phyloP scores from a whole-genome alignment of 495 filamentous ascomycete genomes.

The Tuber aestivum region DNA sequence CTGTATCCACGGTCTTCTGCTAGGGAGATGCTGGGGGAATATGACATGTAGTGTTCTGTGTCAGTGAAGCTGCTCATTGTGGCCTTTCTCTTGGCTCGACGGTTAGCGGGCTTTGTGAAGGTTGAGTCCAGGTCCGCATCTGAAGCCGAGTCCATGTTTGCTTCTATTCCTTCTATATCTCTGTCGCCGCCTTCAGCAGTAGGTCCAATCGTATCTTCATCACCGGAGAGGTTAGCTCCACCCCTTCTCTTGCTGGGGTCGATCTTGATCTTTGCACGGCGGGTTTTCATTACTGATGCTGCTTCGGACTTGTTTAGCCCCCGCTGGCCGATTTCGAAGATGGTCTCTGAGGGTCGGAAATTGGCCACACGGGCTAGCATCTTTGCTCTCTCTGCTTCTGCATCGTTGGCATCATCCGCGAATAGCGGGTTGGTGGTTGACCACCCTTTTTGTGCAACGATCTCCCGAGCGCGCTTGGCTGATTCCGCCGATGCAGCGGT shows the following conservation, averaged over 20 bases:
- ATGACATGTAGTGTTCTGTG: conserved; percentile 91
- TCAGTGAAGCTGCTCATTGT: conserved; percentile 60
- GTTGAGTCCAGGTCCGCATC: conserved; percentile 77
- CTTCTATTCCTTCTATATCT: conserved; percentile 46
- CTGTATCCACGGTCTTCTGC: conserved; percentile 88
- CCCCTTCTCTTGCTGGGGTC: conserved; percentile 40
- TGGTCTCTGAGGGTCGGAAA: conserved; percentile 82
- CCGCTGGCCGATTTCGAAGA: conserved; percentile 82
- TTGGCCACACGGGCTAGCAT: conserved; percentile 81
- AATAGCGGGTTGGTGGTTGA: conserved; percentile 69
- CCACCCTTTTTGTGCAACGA: conserved; percentile 63
- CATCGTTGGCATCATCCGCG: conserved; percentile 55
- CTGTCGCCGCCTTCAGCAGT: conserved; percentile 45
- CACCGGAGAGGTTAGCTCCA: conserved; percentile 43
- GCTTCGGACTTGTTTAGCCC: conserved; percentile 61
- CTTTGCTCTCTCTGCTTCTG: conserved; percentile 65
- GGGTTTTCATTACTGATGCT: conserved; percentile 69
- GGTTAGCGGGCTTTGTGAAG: conserved; percentile 49
- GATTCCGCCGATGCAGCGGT: conserved; percentile 83
- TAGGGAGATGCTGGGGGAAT: conserved; percentile 69
- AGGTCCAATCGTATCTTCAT: conserved; percentile 40
- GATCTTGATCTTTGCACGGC: conserved; percentile 56
- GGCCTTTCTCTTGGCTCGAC: conserved; percentile 31
- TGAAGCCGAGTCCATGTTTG: conserved; percentile 56
- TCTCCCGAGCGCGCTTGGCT: conserved; percentile 72